Conservation (phyloP, 805 yeast genomes). For the Candida succiphila region DNA sequence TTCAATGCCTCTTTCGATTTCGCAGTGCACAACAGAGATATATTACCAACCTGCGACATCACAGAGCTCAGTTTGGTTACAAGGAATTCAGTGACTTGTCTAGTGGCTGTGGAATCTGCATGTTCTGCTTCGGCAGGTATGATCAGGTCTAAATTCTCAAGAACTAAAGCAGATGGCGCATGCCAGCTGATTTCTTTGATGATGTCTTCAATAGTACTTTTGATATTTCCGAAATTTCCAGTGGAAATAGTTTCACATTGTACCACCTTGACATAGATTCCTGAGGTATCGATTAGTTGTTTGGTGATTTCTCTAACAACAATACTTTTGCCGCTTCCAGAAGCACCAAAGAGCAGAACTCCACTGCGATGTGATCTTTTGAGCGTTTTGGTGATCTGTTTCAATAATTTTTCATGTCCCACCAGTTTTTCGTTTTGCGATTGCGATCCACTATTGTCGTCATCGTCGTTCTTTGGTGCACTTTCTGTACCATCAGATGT, state of each 20-base stretch:
- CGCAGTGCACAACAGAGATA: slow-evolving; percentile 55
- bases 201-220: slow-evolving; percentile 37
- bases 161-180: slow-evolving; percentile 60
- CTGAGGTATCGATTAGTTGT: slow-evolving; percentile 25
- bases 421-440: slow-evolving; percentile 2
- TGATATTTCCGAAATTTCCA: slow-evolving; percentile 30
- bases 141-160: slow-evolving; percentile 72
- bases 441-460: background rate
- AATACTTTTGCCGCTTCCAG: slow-evolving; percentile 78
- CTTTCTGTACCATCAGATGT: slow-evolving; percentile 1
- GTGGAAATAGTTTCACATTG: slow-evolving; percentile 40
- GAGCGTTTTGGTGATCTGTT: slow-evolving; percentile 28
- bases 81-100: slow-evolving; percentile 57
- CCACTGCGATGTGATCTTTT: slow-evolving; percentile 38
- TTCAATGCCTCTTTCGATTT: slow-evolving; percentile 59
- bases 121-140: slow-evolving; percentile 54
- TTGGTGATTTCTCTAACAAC: slow-evolving; percentile 33
- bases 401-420: slow-evolving; percentile 44
- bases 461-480: slow-evolving; percentile 3
- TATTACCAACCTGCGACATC: slow-evolving; percentile 33
- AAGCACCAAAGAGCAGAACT: slow-evolving; percentile 55
- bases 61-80: slow-evolving; percentile 28
- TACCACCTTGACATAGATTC: slow-evolving; percentile 38
- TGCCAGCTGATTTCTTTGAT: slow-evolving; percentile 47
- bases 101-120: slow-evolving; percentile 48